These are phyloP conservation scores for Magnaporthiopsis rhizophila DNA, from an alignment of 2,329 filamentous ascomycete genomes.

Conservation along the genomic window DNA sequence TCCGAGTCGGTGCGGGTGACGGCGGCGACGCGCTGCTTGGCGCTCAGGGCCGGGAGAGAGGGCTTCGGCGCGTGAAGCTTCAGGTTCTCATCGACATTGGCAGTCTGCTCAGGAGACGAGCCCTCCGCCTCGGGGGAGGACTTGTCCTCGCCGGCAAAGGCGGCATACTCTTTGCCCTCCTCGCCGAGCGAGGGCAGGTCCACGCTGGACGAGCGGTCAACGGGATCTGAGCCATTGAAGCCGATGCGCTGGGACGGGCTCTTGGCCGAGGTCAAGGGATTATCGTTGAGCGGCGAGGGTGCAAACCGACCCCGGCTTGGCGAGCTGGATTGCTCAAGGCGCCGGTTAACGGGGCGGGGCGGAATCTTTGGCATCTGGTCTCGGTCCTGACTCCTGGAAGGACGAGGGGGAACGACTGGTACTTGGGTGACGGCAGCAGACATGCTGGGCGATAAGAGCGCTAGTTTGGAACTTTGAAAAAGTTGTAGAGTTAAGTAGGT, in stretches of 20 bases:
- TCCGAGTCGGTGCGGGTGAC: constrained; percentile 91
- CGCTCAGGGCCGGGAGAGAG: constrained; percentile 71
- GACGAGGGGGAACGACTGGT: constrained; percentile 50
- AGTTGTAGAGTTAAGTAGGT: neutral
- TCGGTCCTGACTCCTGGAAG: constrained; percentile 41
- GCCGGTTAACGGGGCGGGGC: constrained; percentile 63
- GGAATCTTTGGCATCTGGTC: constrained; percentile 61
- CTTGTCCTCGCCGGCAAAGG: constrained; percentile 37
- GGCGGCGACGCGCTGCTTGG: constrained; percentile 71
- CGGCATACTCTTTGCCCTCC: constrained; percentile 83
- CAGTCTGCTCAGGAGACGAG: constrained; percentile 62
- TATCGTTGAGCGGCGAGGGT: constrained; percentile 77
- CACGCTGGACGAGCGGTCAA: constrained; percentile 65
- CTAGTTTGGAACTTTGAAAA: neutral
- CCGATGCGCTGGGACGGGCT: constrained; percentile 29
- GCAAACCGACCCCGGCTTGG: constrained; percentile 73
- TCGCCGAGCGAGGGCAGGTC: constrained; percentile 78
- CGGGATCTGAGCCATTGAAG: constrained; percentile 32
- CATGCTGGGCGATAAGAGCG: constrained; percentile 27
- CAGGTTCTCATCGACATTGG: constrained; percentile 70
- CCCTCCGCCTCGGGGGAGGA: constrained; percentile 30
- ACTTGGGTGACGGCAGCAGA: constrained; percentile 37
- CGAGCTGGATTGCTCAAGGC: constrained; percentile 67
- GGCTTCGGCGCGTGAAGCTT: constrained; percentile 86
- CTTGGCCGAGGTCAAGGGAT: constrained; percentile 42